Evolutionary conservation across 208 protist species (phyloP), one percentile per base, ranked within the genome.

Genomic region (Balamuthia mandrillaris): DNA sequence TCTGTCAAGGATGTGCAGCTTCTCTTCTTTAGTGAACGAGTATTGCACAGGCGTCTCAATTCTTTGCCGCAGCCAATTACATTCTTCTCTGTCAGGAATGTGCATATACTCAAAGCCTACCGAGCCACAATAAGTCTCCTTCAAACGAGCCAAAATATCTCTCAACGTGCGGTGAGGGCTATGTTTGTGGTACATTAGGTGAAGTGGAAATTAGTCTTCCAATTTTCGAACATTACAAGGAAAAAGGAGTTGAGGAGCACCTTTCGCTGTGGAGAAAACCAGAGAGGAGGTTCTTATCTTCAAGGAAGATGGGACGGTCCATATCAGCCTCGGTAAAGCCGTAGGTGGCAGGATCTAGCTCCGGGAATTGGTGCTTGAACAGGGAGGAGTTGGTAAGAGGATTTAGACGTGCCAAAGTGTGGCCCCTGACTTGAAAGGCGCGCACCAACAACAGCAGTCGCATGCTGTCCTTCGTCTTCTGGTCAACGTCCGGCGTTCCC

Each of bases 61-160:
- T 27, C 93, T 52, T 24, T 96, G 93, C 74, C 96, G 91, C 18
- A 98, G 89, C 88, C 95, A 98, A 81, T 96, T 95, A 81, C 91
- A 91, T 78, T 91, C 89, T 51, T 96, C 92, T 35, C 86, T 83
- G 75, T 97, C 90, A 35, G 89, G 84, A 88, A 99, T 96, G 88
- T 99, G 97, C 86, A 97, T 95, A 68, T 97, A 95, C 92, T 98
- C 96, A 66, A 92, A 96, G 52, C 96, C 96, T 63, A 98, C 92
- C 44, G 87, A 93, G 18, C 92, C 92, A 87, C 93, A 96, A 90
- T 98, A 91, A n/a, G 51, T 84, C 47, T 86, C 27, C 18, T 90
- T 65, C 45, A 91, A 74, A 35, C 86, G 60, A 14, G 33, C 78
- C 24, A 93, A 37, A 3, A 93, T 56, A 27, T 92, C 84, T 52